Base-by-base conservation (phyloP, 2,329 filamentous ascomycete species). In the Alternaria atra region DNA sequence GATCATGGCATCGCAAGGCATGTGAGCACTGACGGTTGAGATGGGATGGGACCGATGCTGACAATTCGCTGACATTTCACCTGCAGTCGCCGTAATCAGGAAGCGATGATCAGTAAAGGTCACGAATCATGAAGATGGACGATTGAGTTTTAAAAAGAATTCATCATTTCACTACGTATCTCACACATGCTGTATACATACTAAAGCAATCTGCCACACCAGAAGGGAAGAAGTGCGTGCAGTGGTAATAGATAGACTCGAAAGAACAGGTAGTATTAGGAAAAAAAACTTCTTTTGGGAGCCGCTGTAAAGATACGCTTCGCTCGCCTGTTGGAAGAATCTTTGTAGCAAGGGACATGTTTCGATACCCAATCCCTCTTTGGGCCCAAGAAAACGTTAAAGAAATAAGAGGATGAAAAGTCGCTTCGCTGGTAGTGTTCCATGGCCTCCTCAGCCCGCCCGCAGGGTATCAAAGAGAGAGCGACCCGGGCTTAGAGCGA, bases 381-480 rank as follows among this genome's bases (percentile, higher is more conserved):
- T 62, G 39, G 46, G 43, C 55, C 23, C 55, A 48, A 47, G 44
- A 55, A 55, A 61, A 44, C 27, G 48, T 44, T 37, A 46, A 43
- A 58, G 55, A 60, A 55, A 67, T 55, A 56, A 53, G 40, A 64
- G 32, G 46, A 50, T 35, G 61, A 53, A 61, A 66, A 53, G 65
- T 61, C 60, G 61, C 66, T 68, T 69, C 58, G 61, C 64, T 64
- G 63, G 59, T 65, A 63, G 63, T 62, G 64, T 58, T 65, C 62
- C 65, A 68, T 63, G 52, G 52, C 52, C 32, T 55, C 52, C 34
- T 50, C 44, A 62, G 59, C 67, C 70, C 69, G 68, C 65, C 65
- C 69, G 70, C 68, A 74, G 72, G 73, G 73, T 76, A 76, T 75
- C 72, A 76, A 73, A 69, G 67, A 73, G 58, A 71, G 72, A 75